phyloP scores from a whole-genome alignment of 2,329 filamentous ascomycete species.

The Zasmidium angulare region DNA sequence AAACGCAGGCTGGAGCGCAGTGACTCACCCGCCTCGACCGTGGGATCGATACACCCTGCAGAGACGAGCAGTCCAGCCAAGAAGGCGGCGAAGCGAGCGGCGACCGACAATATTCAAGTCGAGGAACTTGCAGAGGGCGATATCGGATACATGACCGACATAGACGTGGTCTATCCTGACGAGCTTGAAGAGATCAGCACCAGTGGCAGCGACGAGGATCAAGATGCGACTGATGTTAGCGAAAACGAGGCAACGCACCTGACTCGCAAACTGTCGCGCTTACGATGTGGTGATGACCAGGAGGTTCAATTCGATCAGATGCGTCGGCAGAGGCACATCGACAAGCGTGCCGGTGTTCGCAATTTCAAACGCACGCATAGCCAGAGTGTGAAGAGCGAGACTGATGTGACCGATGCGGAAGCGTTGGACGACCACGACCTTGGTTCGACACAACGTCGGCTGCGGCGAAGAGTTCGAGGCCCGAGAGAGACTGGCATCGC shows the following conservation, averaged over 20 bases:
- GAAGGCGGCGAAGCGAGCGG: constrained; percentile 27
- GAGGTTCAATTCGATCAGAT: constrained; percentile 26
- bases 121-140: constrained; percentile 43
- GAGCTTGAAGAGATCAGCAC: constrained; percentile 33
- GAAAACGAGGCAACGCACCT: constrained; percentile 19
- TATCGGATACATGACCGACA: constrained; percentile 40
- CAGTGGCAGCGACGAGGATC: constrained; percentile 24
- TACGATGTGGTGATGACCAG: constrained; percentile 23
- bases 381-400: constrained; percentile 46
- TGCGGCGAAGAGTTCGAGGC: constrained; percentile 43
- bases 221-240: constrained; percentile 30
- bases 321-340: constrained; percentile 39
- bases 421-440: constrained; percentile 41
- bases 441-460: constrained; percentile 40
- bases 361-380: constrained; percentile 48
- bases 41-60: constrained; percentile 37
- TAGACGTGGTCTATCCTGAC: constrained; percentile 46
- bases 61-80: constrained; percentile 35
- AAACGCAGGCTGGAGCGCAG: constrained; percentile 28
- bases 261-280: constrained; percentile 21
- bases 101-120: constrained; percentile 38
- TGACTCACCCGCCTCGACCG: constrained; percentile 34
- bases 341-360: constrained; percentile 38
- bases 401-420: constrained; percentile 43
- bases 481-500: constrained; percentile 31